These are phyloP conservation scores for Komagataella ulmi DNA, from an alignment of 805 yeast species.

Conservation along the genomic window DNA sequence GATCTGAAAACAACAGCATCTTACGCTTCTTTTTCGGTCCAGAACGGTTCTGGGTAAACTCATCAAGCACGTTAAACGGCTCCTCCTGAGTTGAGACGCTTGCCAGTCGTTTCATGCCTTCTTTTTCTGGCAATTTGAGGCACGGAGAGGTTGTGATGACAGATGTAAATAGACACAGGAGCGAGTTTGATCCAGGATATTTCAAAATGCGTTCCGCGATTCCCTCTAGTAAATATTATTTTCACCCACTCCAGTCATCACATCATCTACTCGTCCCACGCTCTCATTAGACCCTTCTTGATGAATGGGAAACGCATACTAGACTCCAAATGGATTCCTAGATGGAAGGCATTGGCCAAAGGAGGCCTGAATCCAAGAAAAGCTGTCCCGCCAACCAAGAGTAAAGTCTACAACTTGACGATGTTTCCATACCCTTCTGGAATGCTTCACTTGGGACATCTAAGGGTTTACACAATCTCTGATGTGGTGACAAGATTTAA, in stretches of 20 bases:
- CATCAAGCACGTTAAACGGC: conserved; percentile 3
- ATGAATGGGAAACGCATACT: conserved; percentile 11
- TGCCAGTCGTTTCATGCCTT: neutral
- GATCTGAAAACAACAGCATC: neutral
- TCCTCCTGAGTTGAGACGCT: neutral
- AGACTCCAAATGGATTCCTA: conserved; percentile 39
- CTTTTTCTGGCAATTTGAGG: neutral
- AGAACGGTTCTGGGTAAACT: conserved; percentile 13
- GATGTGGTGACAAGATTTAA: conserved; percentile 74
- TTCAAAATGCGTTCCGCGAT: neutral
- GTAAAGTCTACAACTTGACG: conserved; percentile 49
- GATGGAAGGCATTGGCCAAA: conserved; percentile 25
- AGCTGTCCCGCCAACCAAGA: conserved; percentile 5
- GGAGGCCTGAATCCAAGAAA: conserved; percentile 17
- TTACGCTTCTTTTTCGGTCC: conserved; percentile 9
- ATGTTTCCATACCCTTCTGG: conserved; percentile 99
- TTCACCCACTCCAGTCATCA: neutral
- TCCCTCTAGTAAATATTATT: neutral
- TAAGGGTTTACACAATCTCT: conserved; percentile 83
- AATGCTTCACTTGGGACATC: conserved; percentile 82
- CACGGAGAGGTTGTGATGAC: neutral
- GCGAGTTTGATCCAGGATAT: neutral
- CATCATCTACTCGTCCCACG: neutral
- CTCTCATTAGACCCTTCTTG: neutral
- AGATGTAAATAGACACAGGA: neutral